phyloP scores from a whole-genome alignment of 2,329 filamentous ascomycete genomes.

The Colletotrichum scovillei region DNA sequence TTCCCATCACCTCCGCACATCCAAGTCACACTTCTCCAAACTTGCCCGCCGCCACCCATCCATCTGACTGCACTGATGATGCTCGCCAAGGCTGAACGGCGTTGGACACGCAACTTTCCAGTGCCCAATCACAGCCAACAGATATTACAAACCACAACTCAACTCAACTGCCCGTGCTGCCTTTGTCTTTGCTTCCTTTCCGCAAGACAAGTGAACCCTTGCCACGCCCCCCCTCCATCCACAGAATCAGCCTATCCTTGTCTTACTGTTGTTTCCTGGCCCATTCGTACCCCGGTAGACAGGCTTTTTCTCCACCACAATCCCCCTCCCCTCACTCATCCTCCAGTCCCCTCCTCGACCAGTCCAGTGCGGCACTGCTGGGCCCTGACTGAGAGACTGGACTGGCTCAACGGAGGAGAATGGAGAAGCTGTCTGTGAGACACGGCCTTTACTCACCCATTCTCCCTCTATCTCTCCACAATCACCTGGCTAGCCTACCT shows the following conservation, averaged over 20 bases:
- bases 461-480: neutral
- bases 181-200: slow-evolving; percentile 1
- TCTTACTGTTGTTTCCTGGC: neutral
- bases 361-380: neutral
- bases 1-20: neutral
- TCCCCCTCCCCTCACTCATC: slow-evolving; percentile 2
- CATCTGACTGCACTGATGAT: slow-evolving; percentile 2
- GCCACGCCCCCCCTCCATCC: neutral
- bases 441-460: neutral
- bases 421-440: neutral
- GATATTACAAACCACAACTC: neutral
- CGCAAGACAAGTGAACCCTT: slow-evolving; percentile 12
- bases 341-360: neutral
- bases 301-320: neutral
- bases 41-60: neutral
- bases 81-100: slow-evolving; percentile 31
- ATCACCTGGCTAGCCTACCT: neutral
- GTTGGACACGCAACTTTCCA: neutral
- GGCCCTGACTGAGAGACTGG: neutral
- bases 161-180: too few relatives aligned
- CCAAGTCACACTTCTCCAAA: neutral
- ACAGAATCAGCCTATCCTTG: slow-evolving; percentile 4
- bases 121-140: slow-evolving; percentile 3
- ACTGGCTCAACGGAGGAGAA: neutral
- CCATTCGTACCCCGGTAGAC: neutral